Percentiles rank a stretch among this genome's conserved stretches.
phyloP scores from a whole-genome alignment of 1,284 basidiomycete species.

The Trametes versicolor region DNA sequence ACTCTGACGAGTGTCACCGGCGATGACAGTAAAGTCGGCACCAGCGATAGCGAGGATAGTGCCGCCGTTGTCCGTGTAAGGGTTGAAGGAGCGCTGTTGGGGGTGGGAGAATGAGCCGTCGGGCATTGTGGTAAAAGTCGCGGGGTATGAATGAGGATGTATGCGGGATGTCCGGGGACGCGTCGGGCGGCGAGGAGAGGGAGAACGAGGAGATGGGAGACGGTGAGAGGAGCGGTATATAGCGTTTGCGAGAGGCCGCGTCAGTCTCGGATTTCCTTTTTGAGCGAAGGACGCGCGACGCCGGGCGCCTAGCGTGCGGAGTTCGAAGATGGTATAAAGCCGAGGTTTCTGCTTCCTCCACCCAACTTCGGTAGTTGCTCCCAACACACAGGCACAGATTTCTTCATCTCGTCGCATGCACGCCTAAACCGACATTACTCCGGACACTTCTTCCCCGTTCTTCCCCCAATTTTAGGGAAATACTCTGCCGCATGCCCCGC shows the following conservation, averaged over 20 bases:
- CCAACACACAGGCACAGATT: constrained; percentile 25
- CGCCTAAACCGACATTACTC: constrained; percentile 30
- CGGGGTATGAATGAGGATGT: constrained; percentile 24
- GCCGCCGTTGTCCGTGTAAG: constrained; percentile 92
- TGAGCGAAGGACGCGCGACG: constrained; percentile 24
- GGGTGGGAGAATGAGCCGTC: constrained; percentile 53
- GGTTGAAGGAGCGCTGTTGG: constrained; percentile 79
- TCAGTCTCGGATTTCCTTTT: constrained; percentile 37
- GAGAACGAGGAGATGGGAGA: constrained; percentile 21
- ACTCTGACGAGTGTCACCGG: constrained; percentile 94
- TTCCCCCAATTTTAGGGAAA: constrained; percentile 14
- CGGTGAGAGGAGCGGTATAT: constrained; percentile 37
- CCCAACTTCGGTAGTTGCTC: constrained; percentile 25
- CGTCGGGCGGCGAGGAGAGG: constrained; percentile 25
- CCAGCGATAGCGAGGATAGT: constrained; percentile 96
- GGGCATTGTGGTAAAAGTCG: constrained; percentile 45
- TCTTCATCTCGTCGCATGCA: constrained; percentile 18
- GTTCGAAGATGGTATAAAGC: constrained; percentile 39
- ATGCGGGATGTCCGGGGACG: constrained; percentile 23
- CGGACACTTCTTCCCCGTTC: constrained; percentile 10
- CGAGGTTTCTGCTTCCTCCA: constrained; percentile 41
- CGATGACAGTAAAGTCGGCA: constrained; percentile 90
- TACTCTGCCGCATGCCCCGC: constrained; percentile 5
- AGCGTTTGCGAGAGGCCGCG: constrained; percentile 40
- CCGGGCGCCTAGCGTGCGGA: constrained; percentile 35